Conservation (phyloP, 805 yeast genomes). For the Danielia oregonensis region DNA sequence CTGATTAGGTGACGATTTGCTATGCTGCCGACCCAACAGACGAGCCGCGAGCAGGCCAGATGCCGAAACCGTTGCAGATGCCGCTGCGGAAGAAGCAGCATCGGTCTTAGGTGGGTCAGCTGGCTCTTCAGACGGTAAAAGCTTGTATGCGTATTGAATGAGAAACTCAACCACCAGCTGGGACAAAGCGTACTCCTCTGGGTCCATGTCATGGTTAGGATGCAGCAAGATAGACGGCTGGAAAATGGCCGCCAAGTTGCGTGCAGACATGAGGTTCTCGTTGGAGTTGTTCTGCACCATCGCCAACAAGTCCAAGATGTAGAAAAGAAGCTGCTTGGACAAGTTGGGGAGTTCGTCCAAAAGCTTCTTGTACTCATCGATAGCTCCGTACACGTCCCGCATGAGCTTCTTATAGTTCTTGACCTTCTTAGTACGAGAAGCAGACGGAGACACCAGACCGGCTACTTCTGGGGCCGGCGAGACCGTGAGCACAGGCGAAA, state of each 20-base stretch:
- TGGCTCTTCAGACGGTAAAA: slow-evolving; percentile 51
- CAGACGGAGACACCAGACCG: not conserved
- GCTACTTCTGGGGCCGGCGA: not conserved
- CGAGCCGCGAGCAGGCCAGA: not conserved
- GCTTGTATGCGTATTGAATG: slow-evolving; percentile 77
- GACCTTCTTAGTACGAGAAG: slow-evolving; percentile 20
- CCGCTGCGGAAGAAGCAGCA: not conserved
- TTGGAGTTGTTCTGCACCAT: slow-evolving; percentile 77
- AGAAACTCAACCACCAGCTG: slow-evolving; percentile 84
- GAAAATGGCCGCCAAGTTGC: slow-evolving; percentile 91
- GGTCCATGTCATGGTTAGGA: slow-evolving; percentile 88
- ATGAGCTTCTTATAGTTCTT: slow-evolving; percentile 56
- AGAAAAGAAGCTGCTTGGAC: slow-evolving; percentile 77
- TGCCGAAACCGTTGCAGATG: not conserved
- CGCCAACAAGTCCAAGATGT: slow-evolving; percentile 80
- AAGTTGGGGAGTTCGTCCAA: slow-evolving; percentile 71
- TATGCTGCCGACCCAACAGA: slow-evolving; percentile 24
- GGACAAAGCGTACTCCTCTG: slow-evolving; percentile 85
- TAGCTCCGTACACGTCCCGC: slow-evolving; percentile 62
- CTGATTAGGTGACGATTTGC: slow-evolving; percentile 27
- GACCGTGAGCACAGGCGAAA: not conserved
- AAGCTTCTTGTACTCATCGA: slow-evolving; percentile 65
- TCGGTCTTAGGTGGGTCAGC: slow-evolving; percentile 3
- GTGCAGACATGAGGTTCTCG: slow-evolving; percentile 85
- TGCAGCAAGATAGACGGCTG: slow-evolving; percentile 96